Base-by-base conservation (phyloP, 148 eudicot genomes). In the Camellia japonica region DNA sequence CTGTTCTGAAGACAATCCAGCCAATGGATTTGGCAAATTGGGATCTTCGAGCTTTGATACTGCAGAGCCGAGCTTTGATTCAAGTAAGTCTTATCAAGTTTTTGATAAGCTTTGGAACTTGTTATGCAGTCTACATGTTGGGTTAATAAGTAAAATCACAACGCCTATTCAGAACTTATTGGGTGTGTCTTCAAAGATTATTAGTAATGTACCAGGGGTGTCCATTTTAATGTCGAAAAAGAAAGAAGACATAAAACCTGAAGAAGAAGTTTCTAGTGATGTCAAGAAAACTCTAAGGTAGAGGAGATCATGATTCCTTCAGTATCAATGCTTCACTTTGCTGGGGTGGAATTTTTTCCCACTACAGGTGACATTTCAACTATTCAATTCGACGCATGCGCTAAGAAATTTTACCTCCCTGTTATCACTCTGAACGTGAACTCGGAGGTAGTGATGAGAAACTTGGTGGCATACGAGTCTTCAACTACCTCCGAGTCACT, bases 221-320 rank as follows among this genome's bases (percentile, higher is more conserved):
- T 74, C 68, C 66, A 66, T 41, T 8, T 51, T 30, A 55, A 30
- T 60, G n/a, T 68, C 19, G 0, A 41, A 5, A 0, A 42, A 41
- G n/a, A 41, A 43, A 68, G 72, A 43, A 47, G 6, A 6, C 2
- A 18, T 1, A 3, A 47, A 70, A 18, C 23, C 86, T 20, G 81
- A 86, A n/a, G 23, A 23, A 23, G 76, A 83, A 16, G 88, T 79
- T 55, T 81, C 84, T 14, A 46, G 55, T 2, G 16, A 46, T 18
- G 62, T 56, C 3, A 10, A 62, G 15, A 44, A 14, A 20, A 61
- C 52, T 73, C 86, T 30, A 56, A 68, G 3, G 51, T 83, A 6
- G 88, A 86, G 47, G 80, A 83, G 69, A 83, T 86, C 9, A 67
- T 64, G 13, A 83, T 86, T 51, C 88, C 88, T 19, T 86, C 86